These are phyloP conservation scores for Huntiella abstrusa DNA, from an alignment of 2,329 filamentous ascomycete species.

Conservation along the genomic window DNA sequence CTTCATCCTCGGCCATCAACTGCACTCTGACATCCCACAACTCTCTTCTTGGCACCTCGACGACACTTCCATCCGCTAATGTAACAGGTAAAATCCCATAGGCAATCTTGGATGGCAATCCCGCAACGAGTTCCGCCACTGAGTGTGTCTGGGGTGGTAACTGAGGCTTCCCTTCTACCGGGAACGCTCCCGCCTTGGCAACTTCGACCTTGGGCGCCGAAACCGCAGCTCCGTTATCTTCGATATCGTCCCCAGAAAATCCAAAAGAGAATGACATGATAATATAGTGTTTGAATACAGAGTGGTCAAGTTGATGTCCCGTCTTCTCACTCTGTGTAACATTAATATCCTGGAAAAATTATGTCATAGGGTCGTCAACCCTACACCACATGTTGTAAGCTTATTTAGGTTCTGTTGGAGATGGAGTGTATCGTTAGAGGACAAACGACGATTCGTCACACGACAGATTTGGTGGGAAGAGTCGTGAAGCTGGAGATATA, in stretches of 20 bases:
- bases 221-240: conserved; percentile 21
- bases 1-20: conserved; percentile 53
- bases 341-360: no score
- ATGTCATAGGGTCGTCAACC: no score
- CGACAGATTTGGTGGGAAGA: no score
- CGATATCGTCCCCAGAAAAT: conserved; percentile 47
- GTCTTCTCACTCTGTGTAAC: no score
- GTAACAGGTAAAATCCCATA: conserved; percentile 43
- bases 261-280: conserved; percentile 38
- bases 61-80: conserved; percentile 17
- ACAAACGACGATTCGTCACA: no score
- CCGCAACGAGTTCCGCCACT: conserved; percentile 30
- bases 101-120: conserved; percentile 54
- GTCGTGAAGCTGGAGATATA: no score
- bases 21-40: conserved; percentile 68
- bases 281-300: background rate
- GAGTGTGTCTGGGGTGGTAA: conserved; percentile 34
- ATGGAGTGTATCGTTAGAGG: no score
- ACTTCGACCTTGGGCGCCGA: conserved; percentile 13
- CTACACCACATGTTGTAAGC: no score
- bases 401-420: no score
- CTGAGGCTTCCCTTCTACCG: conserved; percentile 40
- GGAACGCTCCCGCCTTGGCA: conserved; percentile 31
- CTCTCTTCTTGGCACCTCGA: conserved; percentile 53
- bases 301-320: no score